phyloP scores from a whole-genome alignment of 768 basidiomycete genomes.

The Xerocomellus amylosporus region DNA sequence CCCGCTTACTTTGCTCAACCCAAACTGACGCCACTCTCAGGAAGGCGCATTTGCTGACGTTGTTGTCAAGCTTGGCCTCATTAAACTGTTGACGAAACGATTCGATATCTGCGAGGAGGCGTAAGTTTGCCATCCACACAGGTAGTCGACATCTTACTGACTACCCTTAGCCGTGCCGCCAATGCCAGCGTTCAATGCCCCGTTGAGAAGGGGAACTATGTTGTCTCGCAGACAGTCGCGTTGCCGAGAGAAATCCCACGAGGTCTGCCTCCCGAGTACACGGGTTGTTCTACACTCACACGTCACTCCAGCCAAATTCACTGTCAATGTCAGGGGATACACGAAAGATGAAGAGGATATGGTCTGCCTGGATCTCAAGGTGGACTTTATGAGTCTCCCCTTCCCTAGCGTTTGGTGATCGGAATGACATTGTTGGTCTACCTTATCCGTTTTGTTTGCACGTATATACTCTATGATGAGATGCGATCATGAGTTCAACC shows the following conservation, averaged over 20 bases:
- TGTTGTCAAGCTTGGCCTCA: slow-evolving; percentile 85
- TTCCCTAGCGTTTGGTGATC: slow-evolving; percentile 31
- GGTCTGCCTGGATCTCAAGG: slow-evolving; percentile 75
- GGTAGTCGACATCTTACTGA: not conserved
- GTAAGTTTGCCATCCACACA: slow-evolving; percentile 48
- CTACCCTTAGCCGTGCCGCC: slow-evolving; percentile 55
- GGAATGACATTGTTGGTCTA: not conserved
- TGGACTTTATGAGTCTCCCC: slow-evolving; percentile 63
- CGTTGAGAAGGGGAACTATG: slow-evolving; percentile 65
- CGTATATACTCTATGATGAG: slow-evolving; percentile 7
- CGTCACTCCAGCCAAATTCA: slow-evolving; percentile 71
- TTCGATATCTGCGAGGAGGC: slow-evolving; percentile 95
- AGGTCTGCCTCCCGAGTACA: slow-evolving; percentile 40
- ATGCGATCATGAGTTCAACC: not conserved
- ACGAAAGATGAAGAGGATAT: slow-evolving; percentile 71
- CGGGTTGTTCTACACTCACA: slow-evolving; percentile 1
- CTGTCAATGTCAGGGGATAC: slow-evolving; percentile 63
- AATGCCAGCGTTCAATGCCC: slow-evolving; percentile 84
- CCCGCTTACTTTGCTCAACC: not conserved
- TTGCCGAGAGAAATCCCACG: slow-evolving; percentile 90
- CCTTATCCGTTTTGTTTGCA: not conserved
- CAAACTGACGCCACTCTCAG: slow-evolving; percentile 40
- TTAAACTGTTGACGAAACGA: slow-evolving; percentile 79
- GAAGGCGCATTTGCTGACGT: slow-evolving; percentile 92
- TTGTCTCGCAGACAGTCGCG: slow-evolving; percentile 76